Conservation (phyloP, 225 moss, liverwort and hornwort species). For the Bryum argenteum region DNA sequence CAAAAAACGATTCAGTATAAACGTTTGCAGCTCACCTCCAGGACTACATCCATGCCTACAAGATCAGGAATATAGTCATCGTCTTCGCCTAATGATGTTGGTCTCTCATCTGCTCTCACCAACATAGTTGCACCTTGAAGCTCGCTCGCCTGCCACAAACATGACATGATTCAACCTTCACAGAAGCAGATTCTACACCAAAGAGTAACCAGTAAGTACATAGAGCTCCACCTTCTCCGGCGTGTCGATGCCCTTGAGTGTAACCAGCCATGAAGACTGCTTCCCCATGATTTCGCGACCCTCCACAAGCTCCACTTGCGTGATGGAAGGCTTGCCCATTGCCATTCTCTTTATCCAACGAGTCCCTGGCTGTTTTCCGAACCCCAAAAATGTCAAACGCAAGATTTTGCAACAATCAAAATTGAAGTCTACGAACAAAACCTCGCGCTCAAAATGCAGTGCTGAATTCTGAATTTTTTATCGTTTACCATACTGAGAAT, state of each 20-base stretch:
- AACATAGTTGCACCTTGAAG: conserved; percentile 85
- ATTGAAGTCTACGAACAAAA: neutral
- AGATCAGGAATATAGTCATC: conserved; percentile 93
- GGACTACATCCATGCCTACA: conserved; percentile 77
- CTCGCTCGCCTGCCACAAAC: conserved; percentile 70
- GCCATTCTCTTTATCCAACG: conserved; percentile 69
- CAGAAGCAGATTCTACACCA: neutral
- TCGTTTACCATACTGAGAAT: neutral
- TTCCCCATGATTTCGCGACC: conserved; percentile 80
- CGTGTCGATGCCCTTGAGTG: conserved; percentile 66
- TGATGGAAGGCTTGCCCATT: conserved; percentile 70
- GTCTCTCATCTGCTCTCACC: conserved; percentile 67
- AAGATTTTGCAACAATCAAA: neutral
- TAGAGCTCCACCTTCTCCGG: conserved; percentile 66
- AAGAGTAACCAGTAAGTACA: neutral
- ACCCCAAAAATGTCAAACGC: neutral
- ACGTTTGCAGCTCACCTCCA: conserved; percentile 54
- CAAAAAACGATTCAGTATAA: neutral
- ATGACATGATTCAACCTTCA: conserved; percentile 18
- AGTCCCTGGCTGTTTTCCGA: conserved; percentile 69
- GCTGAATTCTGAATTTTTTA: neutral
- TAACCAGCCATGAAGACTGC: conserved; percentile 91
- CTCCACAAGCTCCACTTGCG: conserved; percentile 76
- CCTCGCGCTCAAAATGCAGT: neutral
- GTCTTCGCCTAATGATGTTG: conserved; percentile 55